These are phyloP conservation scores for Pichia ethanolica DNA, from an alignment of 805 yeast genomes.

Conservation along the genomic window DNA sequence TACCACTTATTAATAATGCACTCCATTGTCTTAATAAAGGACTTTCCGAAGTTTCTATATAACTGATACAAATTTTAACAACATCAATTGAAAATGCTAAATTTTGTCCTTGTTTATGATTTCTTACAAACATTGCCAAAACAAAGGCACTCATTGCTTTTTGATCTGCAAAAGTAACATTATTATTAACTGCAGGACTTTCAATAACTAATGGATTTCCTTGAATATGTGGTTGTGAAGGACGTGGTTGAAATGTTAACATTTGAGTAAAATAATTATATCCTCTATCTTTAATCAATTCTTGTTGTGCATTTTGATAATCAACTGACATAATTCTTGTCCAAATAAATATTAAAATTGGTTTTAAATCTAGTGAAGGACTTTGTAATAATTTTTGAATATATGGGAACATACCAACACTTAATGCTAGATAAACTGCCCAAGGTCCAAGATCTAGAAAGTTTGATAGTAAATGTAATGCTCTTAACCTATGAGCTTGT, in stretches of 20 bases:
- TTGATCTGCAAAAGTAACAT: conserved; percentile 58
- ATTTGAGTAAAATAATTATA: conserved; percentile 81
- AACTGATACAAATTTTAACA: conserved; percentile 55
- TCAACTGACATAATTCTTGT: conserved; percentile 96
- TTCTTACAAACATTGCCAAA: conserved; percentile 74
- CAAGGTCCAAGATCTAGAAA: conserved; percentile 94
- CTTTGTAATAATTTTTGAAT: conserved; percentile 83
- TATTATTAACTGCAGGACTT: conserved; percentile 32
- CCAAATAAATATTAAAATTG: conserved; percentile 94
- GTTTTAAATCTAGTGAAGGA: conserved; percentile 92
- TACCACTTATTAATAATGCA: conserved; percentile 64
- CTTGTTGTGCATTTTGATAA: conserved; percentile 82
- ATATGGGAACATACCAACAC: conserved; percentile 94
- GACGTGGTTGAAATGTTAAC: conserved; percentile 38
- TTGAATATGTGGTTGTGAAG: conserved; percentile 14
- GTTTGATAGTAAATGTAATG: conserved; percentile 72
- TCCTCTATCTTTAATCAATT: conserved; percentile 84
- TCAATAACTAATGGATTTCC: conserved; percentile 19
- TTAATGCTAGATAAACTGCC: conserved; percentile 89
- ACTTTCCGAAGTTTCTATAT: conserved; percentile 65
- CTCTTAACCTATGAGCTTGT: conserved; percentile 89
- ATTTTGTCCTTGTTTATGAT: conserved; percentile 71
- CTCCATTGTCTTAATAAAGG: conserved; percentile 94
- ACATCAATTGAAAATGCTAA: conserved; percentile 71
- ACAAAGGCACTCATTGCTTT: conserved; percentile 95